Percentiles rank a stretch among this genome's conserved stretches.
Conservation (phyloP, 2,329 filamentous ascomycete species). For the Elsinoe fawcettii region DNA sequence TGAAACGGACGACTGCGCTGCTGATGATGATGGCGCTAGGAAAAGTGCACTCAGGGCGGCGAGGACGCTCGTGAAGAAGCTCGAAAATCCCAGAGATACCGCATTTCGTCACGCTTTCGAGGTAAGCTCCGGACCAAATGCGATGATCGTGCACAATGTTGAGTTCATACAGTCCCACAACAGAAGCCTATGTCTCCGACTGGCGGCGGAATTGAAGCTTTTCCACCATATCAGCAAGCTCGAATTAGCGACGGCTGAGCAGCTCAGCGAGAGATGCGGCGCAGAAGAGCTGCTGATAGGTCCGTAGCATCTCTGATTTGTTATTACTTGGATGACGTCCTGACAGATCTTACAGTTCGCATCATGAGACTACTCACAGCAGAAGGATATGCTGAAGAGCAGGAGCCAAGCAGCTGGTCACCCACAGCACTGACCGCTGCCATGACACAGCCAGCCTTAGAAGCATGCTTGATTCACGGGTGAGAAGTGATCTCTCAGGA, state of each 20-base stretch:
- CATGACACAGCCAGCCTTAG: neutral
- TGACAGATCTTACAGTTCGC: neutral
- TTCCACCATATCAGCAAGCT: neutral
- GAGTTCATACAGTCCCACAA: neutral
- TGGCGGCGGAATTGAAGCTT: neutral
- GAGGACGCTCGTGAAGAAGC: neutral
- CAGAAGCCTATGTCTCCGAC: neutral
- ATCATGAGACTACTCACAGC: neutral
- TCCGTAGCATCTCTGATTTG: neutral
- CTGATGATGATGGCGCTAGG: neutral
- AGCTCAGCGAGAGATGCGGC: neutral
- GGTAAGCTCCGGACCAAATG: neutral
- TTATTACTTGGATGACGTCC: no score
- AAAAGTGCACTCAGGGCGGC: neutral
- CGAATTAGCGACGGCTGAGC: neutral
- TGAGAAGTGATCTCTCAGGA: neutral
- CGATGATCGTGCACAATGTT: neutral
- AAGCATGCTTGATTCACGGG: slow-evolving; percentile 2
- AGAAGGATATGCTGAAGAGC: neutral
- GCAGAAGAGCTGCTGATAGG: neutral
- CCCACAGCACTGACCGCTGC: neutral
- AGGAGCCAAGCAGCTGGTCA: neutral
- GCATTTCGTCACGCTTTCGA: slow-evolving; percentile 1
- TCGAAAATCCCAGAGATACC: neutral
- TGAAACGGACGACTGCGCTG: neutral